Percentiles rank a stretch among this genome's conserved stretches.
phyloP scores from a whole-genome alignment of 805 yeast species.

The Candida pini region DNA sequence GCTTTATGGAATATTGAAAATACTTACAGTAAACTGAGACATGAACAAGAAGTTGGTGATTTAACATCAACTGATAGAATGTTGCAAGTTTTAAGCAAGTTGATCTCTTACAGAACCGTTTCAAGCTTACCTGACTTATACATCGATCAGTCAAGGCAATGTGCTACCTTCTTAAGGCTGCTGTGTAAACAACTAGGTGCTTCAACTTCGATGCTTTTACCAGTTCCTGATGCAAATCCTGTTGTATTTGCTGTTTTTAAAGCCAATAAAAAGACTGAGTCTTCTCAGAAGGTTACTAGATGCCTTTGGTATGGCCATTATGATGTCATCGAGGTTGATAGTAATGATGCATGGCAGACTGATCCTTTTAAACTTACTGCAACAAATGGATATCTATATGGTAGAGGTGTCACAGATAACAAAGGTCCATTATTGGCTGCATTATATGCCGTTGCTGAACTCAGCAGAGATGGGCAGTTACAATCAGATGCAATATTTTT shows the following conservation, averaged over 20 bases:
- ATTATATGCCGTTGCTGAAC: conserved; percentile 76
- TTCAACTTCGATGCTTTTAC: conserved; percentile 55
- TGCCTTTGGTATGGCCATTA: conserved; percentile 93
- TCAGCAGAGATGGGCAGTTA: conserved; percentile 45
- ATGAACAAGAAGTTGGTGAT: conserved; percentile 4
- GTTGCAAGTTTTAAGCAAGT: conserved; percentile 52
- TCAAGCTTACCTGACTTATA: conserved; percentile 64
- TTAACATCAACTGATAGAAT: conserved; percentile 42
- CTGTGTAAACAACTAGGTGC: conserved; percentile 69
- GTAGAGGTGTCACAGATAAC: conserved; percentile 91
- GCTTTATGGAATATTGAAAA: conserved; percentile 62
- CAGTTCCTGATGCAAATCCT: conserved; percentile 78
- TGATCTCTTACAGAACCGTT: conserved; percentile 71
- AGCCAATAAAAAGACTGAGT: conserved; percentile 30
- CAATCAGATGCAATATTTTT: conserved; percentile 73
- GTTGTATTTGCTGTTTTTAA: conserved; percentile 71
- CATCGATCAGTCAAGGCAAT: conserved; percentile 75
- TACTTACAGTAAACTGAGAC: conserved; percentile 9
- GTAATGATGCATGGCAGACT: conserved; percentile 56
- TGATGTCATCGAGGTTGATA: conserved; percentile 82
- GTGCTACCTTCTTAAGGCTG: conserved; percentile 70
- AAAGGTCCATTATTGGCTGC: conserved; percentile 92
- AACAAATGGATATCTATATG: conserved; percentile 78
- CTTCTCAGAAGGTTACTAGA: conserved; percentile 27
- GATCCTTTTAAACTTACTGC: conserved; percentile 76